A percentile compares a stretch with the other conserved stretches of the same genome.
These are phyloP conservation scores for Leccinum barrowsii DNA, from an alignment of 768 basidiomycete genomes.

Conservation along the genomic window DNA sequence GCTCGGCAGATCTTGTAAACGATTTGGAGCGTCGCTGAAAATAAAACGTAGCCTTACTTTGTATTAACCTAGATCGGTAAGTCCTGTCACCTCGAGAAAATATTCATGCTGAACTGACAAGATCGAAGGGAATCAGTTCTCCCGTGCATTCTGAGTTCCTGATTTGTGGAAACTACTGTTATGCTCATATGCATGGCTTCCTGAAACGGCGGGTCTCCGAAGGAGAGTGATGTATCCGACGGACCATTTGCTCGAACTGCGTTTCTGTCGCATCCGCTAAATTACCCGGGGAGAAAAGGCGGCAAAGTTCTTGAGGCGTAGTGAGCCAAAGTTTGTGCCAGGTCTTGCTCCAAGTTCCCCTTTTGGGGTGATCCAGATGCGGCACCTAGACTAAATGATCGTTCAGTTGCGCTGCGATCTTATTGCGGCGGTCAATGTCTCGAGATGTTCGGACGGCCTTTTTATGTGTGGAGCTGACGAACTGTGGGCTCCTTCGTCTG, in stretches of 20 bases:
- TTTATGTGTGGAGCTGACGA: neutral
- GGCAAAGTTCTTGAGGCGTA: neutral
- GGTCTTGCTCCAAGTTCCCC: neutral
- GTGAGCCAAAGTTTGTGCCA: neutral
- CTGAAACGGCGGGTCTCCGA: neutral
- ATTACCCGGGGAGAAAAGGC: neutral
- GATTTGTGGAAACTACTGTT: neutral
- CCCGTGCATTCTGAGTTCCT: neutral
- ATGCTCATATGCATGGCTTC: neutral
- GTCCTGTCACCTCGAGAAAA: neutral
- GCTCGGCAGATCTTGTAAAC: constrained; percentile 7
- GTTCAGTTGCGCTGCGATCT: neutral
- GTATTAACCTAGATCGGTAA: neutral
- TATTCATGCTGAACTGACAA: neutral
- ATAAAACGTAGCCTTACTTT: constrained; percentile 1
- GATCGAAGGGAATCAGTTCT: neutral
- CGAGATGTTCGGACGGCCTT: neutral
- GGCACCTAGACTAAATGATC: neutral
- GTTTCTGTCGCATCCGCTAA: neutral
- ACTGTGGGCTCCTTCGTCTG: neutral
- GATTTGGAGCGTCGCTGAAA: neutral
- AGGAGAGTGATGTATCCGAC: neutral
- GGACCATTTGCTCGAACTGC: neutral
- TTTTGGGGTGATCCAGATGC: neutral
- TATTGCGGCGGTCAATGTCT: neutral